Evolutionary conservation across 2,329 filamentous ascomycete species (phyloP).

Genomic region (Ascomycota sp.): DNA sequence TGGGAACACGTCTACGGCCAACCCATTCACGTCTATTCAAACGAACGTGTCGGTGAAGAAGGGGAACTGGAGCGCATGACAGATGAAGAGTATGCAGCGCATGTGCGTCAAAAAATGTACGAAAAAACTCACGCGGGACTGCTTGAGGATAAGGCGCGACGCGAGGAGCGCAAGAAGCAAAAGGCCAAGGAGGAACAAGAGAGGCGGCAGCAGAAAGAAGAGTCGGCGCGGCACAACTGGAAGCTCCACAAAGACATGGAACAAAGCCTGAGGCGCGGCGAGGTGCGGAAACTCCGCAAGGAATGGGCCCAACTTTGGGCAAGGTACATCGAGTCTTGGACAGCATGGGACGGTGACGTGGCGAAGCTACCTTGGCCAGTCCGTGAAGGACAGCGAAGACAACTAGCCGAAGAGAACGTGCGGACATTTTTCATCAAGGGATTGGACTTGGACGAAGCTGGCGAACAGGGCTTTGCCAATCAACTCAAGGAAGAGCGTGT

Average conservation of each 20-base stretch:
- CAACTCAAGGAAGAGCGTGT: slow-evolving; percentile 65
- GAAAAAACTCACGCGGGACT: slow-evolving; percentile 76
- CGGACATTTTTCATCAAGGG: slow-evolving; percentile 43
- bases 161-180: slow-evolving; percentile 29
- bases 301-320: slow-evolving; percentile 39
- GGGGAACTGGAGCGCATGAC: slow-evolving; percentile 60
- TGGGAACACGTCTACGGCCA: slow-evolving; percentile 96
- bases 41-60: slow-evolving; percentile 19
- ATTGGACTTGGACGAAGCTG: slow-evolving; percentile 18
- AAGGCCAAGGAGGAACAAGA: slow-evolving; percentile 28
- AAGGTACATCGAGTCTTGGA: slow-evolving; percentile 43
- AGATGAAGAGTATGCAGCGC: slow-evolving; percentile 75
- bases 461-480: slow-evolving; percentile 22
- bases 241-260: slow-evolving; percentile 44
- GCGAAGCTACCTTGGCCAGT: slow-evolving; percentile 50
- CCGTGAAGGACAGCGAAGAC: slow-evolving; percentile 28
- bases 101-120: slow-evolving; percentile 82
- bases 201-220: slow-evolving; percentile 12
- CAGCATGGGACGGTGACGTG: slow-evolving; percentile 21
- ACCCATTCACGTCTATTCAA: slow-evolving; percentile 62
- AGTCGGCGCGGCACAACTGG: slow-evolving; percentile 8
- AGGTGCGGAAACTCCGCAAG: slow-evolving; percentile 34
- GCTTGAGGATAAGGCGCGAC: slow-evolving; percentile 47
- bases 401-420: slow-evolving; percentile 37
- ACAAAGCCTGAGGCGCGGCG: slow-evolving; percentile 41